Conservation (phyloP, 1,284 basidiomycete genomes). For the Apiotrichum gracile region DNA sequence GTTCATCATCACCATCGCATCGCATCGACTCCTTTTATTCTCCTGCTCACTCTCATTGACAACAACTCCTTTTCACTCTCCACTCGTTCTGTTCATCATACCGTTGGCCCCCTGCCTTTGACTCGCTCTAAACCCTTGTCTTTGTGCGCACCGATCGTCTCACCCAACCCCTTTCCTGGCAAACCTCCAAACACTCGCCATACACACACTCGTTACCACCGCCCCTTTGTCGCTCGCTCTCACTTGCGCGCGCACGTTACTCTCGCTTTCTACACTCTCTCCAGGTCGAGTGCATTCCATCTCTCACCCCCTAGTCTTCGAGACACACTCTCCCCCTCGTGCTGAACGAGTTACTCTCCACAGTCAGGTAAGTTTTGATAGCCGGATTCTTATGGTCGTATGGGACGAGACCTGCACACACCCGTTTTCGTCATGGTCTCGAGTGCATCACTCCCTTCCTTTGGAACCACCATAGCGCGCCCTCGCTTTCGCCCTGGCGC, state of each 20-base stretch:
- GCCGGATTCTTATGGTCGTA: no score
- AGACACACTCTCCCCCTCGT: no score
- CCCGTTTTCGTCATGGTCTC: neutral
- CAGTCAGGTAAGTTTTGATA: neutral
- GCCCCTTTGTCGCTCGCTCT: no score
- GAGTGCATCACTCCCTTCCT: neutral
- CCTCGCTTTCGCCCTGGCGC: no score
- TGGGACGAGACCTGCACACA: neutral
- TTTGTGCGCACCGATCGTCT: neutral
- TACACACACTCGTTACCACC: no score
- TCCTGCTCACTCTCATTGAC: neutral
- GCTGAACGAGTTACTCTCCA: no score
- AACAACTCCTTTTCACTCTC: neutral
- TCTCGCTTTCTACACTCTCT: neutral
- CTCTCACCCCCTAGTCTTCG: no score
- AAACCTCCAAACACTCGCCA: no score
- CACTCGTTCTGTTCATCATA: neutral
- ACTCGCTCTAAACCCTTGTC: neutral
- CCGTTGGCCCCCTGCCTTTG: neutral
- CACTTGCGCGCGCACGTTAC: no score
- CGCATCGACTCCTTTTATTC: neutral
- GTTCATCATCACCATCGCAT: no score
- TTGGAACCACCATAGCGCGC: neutral
- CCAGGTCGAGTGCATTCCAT: neutral
- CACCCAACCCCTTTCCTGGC: constrained; percentile 2